A percentile compares a stretch with the other conserved stretches of the same genome.
Evolutionary conservation across 345 rosid genomes (phyloP).

Genomic region (Eutrema heterophyllum): DNA sequence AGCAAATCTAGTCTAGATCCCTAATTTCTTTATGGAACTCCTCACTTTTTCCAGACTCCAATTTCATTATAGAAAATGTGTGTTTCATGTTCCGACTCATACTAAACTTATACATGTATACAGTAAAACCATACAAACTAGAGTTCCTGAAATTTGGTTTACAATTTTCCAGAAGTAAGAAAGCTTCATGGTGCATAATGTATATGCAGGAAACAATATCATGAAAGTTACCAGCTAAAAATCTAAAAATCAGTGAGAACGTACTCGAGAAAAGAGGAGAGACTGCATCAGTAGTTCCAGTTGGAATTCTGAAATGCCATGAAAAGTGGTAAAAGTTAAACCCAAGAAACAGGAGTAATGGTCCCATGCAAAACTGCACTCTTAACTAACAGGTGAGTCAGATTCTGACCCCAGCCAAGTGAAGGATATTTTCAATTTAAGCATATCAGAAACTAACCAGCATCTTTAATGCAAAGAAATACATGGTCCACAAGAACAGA

Average conservation of each 20-base stretch:
- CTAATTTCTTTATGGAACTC: not conserved
- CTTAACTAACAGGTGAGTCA: not conserved
- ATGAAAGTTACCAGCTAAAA: constrained; percentile 12
- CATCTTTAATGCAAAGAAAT: constrained; percentile 90
- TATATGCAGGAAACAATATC: constrained; percentile 14
- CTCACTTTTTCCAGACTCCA: not conserved
- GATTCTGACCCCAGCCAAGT: not conserved
- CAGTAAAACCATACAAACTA: not conserved
- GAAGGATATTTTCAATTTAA: not conserved
- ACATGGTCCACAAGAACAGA: constrained; percentile 94
- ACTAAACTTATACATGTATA: not conserved
- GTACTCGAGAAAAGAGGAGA: constrained; percentile 90
- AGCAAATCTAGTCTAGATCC: not conserved
- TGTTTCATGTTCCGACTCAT: constrained; percentile 4
- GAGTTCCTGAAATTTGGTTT: not conserved
- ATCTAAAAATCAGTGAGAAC: constrained; percentile 19
- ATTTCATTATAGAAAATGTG: not conserved
- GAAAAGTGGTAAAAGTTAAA: constrained; percentile 9
- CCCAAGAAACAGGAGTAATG: constrained; percentile 9
- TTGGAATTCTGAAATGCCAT: constrained; percentile 73
- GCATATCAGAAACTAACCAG: constrained; percentile 53
- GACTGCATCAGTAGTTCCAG: constrained; percentile 97
- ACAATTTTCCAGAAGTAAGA: not conserved
- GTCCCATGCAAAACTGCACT: constrained; percentile 2
- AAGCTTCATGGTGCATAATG: constrained; percentile 4